phyloP scores from a whole-genome alignment of 2,329 filamentous ascomycete species.

The Alternaria atra region DNA sequence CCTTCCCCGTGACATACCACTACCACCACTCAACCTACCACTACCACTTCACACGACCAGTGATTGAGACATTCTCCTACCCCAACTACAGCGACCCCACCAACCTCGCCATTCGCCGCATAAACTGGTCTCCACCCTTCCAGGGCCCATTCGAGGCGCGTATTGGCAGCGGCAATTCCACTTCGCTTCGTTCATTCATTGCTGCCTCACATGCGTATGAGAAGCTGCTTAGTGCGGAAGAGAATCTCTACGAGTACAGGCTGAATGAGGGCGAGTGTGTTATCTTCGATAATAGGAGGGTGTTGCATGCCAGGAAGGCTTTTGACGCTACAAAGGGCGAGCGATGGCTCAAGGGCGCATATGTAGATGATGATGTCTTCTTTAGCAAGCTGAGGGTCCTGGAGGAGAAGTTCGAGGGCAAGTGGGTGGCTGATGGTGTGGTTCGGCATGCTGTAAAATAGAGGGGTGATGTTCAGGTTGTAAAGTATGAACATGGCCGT shows the following conservation, averaged over 20 bases:
- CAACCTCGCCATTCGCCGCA: slow-evolving; percentile 50
- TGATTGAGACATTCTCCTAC: slow-evolving; percentile 59
- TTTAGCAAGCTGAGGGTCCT: slow-evolving; percentile 57
- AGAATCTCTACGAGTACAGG: slow-evolving; percentile 73
- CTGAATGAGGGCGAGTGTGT: slow-evolving; percentile 85
- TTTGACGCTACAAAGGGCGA: slow-evolving; percentile 75
- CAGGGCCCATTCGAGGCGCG: slow-evolving; percentile 65
- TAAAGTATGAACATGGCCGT: not conserved
- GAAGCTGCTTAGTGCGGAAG: slow-evolving; percentile 63
- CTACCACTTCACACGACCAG: slow-evolving; percentile 68
- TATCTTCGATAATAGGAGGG: slow-evolving; percentile 87
- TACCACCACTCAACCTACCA: slow-evolving; percentile 70
- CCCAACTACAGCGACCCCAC: slow-evolving; percentile 38
- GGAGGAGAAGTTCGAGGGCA: slow-evolving; percentile 46
- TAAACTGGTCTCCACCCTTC: slow-evolving; percentile 83
- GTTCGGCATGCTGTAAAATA: slow-evolving; percentile 29
- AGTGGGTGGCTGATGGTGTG: slow-evolving; percentile 48
- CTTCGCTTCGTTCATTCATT: slow-evolving; percentile 42
- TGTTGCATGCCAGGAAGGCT: slow-evolving; percentile 82
- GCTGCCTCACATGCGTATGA: slow-evolving; percentile 66
- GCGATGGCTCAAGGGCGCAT: slow-evolving; percentile 86
- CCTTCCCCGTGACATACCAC: slow-evolving; percentile 66
- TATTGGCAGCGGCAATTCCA: slow-evolving; percentile 41
- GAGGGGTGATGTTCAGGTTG: not conserved
- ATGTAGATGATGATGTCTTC: slow-evolving; percentile 75